Evolutionary conservation across 2,329 filamentous ascomycete species (phyloP).

Genomic region (Neofusicoccum cordaticola): DNA sequence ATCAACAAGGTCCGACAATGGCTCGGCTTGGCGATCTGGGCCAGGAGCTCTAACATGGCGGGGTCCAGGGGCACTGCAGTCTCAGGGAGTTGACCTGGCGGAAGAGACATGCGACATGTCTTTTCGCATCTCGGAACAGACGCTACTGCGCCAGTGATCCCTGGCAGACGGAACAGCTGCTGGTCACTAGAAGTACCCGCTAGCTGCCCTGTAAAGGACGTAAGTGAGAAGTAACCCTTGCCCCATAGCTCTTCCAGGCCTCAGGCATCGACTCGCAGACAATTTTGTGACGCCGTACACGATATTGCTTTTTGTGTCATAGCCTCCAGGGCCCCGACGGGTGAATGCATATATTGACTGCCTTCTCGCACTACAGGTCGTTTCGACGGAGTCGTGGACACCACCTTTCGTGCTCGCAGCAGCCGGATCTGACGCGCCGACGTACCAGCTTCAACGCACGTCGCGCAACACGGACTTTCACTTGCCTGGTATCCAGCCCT

Average conservation of each 20-base stretch:
- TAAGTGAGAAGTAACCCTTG: slow-evolving; percentile 1
- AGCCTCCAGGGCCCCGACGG: background rate
- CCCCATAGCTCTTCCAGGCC: background rate
- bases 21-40: background rate
- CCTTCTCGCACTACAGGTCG: background rate
- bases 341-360: background rate
- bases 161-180: background rate
- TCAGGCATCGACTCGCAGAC: background rate
- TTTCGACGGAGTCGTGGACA: background rate
- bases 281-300: background rate
- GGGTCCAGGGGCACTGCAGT: background rate
- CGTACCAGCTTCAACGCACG: no score
- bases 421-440: background rate
- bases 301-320: background rate
- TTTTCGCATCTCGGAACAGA: background rate
- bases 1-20: background rate
- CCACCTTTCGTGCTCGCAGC: background rate
- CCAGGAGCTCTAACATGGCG: background rate
- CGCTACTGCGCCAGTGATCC: background rate
- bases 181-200: background rate
- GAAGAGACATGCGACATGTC: slow-evolving; percentile 5
- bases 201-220: background rate
- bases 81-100: background rate
- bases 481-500: no score
- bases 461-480: no score